Percentiles rank a stretch among this genome's conserved stretches.
phyloP scores from a whole-genome alignment of 2,329 filamentous ascomycete genomes.

The Pseudonectria foliicola region DNA sequence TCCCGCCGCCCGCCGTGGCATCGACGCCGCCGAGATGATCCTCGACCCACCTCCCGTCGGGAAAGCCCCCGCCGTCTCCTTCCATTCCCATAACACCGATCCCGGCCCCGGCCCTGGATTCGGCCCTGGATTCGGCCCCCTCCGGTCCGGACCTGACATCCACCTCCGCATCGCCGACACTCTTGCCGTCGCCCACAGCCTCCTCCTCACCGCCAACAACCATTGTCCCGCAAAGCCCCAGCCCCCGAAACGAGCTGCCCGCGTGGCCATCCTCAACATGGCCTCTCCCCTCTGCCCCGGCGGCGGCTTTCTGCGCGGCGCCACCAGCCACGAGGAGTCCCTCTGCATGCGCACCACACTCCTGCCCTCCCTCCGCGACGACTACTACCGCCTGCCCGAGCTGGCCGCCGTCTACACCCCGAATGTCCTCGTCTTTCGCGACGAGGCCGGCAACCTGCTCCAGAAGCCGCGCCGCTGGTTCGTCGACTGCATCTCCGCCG shows the following conservation, averaged over 20 bases:
- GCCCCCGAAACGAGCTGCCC: constrained; percentile 11
- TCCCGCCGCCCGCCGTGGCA: constrained; percentile 47
- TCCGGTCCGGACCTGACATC: constrained; percentile 29
- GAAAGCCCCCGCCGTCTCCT: background rate
- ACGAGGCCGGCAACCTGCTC: constrained; percentile 24
- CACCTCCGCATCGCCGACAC: constrained; percentile 43
- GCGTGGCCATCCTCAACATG: constrained; percentile 55
- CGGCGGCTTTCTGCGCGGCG: constrained; percentile 53
- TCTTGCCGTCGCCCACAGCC: constrained; percentile 39
- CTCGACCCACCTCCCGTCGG: constrained; percentile 20
- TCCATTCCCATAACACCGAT: background rate
- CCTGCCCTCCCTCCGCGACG: constrained; percentile 48
- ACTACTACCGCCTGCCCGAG: constrained; percentile 54
- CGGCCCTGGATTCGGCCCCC: background rate
- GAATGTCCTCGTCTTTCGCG: constrained; percentile 53
- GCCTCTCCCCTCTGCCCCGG: constrained; percentile 54
- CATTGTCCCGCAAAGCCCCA: constrained; percentile 1
- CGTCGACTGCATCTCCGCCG: constrained; percentile 51
- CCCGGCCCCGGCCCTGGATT: background rate
- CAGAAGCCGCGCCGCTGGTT: constrained; percentile 47
- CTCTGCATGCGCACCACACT: constrained; percentile 55
- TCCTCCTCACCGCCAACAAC: constrained; percentile 4
- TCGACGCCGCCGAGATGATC: constrained; percentile 44
- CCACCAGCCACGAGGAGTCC: constrained; percentile 54
- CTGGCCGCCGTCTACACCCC: constrained; percentile 48